Base-by-base conservation (phyloP, 192 early-diverging fungal genomes). In the Coemansia sp. region DNA sequence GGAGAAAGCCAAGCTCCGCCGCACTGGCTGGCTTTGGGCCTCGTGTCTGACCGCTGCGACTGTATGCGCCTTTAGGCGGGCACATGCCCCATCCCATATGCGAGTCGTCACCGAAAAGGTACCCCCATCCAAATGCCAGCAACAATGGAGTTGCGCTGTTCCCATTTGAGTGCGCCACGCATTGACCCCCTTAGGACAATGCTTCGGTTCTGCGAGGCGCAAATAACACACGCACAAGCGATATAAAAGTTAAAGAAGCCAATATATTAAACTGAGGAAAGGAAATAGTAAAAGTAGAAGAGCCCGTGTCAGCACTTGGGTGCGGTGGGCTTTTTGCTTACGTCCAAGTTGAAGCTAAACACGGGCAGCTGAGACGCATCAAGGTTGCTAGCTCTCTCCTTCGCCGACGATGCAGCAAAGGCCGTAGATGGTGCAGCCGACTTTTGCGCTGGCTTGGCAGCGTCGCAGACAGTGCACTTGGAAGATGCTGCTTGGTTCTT, bases 321-420 rank as follows among this genome's bases (percentile, higher is more conserved):
- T 25, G 58, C 35, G 4, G 38, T 22, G 24, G 68, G 76, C 43
- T 57, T 69, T n/a, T 59, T 68, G 15, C 62, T 53, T 3, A 68
- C 40, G 25, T 79, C 76, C 47, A 79, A 63, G 12, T 69, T 63
- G 62, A 79, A 79, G 11, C 24, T 22, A 49, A 79, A 79, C 25
- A 53, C 36, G 15, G 71, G 77, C 11, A 79, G 64, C 54, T 74
- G 37, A 39, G 61, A 42, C 10, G 40, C 47, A n/a, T 54, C 31
- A 45, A 76, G 46, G 39, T 43, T 27, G 35, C 49, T 68, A 11
- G 59, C 76, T 36, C 43, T 66, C 31, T 47, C 57, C 42, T 72
- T 68, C 22, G 57, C 47, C 22, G 40, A 39, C 17, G n/a, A 43
- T n/a, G 1, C 17, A 10, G 46, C 35, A 4, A 38, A 40, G 32